These are phyloP conservation scores for Quercus phellos DNA, from an alignment of 331 rosid species.

Conservation along the genomic window DNA sequence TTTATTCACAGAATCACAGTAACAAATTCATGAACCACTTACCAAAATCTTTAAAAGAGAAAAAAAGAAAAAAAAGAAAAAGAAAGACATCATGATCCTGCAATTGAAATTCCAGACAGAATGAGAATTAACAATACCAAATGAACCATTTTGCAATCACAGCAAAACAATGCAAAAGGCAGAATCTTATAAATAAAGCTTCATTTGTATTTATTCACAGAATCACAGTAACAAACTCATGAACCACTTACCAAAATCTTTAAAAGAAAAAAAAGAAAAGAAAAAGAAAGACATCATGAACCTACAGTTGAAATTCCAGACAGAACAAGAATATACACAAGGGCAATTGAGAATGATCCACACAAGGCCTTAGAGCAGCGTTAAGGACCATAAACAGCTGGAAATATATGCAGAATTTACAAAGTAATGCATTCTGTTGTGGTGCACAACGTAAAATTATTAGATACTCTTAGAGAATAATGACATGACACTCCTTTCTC, in stretches of 20 bases:
- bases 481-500: too few relatives aligned
- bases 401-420: constrained; percentile 43
- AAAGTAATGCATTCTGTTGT: constrained; percentile 17
- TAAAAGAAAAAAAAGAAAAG: too few relatives aligned
- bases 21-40: not conserved
- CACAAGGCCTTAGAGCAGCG: not conserved
- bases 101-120: not conserved
- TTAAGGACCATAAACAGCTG: not conserved
- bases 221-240: not conserved
- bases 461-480: too few relatives aligned
- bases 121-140: not conserved
- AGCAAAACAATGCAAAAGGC: not conserved
- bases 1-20: not conserved
- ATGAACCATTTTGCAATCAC: not conserved
- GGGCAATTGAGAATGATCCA: not conserved
- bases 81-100: not conserved
- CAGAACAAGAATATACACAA: not conserved
- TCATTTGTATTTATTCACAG: not conserved
- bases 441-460: not conserved
- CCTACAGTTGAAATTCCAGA: not conserved
- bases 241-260: not conserved
- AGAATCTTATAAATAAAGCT: not conserved
- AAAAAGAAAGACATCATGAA: not conserved
- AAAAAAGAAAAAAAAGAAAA: too few relatives aligned
- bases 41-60: too few relatives aligned